Base-by-base conservation (phyloP, 768 basidiomycete species). In the Paxillus rubicundulus region DNA sequence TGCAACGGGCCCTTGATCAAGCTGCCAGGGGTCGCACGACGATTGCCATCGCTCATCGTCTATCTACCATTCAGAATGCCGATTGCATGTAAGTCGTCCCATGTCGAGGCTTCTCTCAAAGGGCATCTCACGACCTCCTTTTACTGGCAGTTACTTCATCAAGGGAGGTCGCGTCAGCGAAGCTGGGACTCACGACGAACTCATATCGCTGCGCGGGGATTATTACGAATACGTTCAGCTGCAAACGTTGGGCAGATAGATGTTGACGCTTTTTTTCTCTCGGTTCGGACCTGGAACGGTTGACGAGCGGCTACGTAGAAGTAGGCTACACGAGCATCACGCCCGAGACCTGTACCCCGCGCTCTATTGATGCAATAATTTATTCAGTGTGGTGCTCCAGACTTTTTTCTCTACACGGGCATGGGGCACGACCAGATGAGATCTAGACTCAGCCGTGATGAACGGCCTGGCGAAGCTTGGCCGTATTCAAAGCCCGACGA, bases 1-100 rank as follows among this genome's bases (percentile, higher is more conserved):
- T 99, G 8, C 96, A 98, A 63, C 87, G 82, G 5, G 97, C 97
- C 3, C 79, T 98, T 24, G 97, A 98, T 70, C 81, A 84, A 63
- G 97, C 95, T 6, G 86, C 93, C 2, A 89, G 84, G 72, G 95
- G 94, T 37, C 82, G 96, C 52, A 96, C 95, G 7, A 97, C 94
- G 8, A 87, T 95, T 53, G 89, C 95, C 16, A 96, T 99, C 55
- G 96, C 96, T 2, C 97, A 98, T 72, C 82, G 97, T 49, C 72
- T 99, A 53, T 90, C 89, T 14, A 93, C 91, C 3, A 95, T 97
- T 57, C 92, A 96, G 69, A 90, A 92, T 61, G 92, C 92, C 12
- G 85, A 95, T 68, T 76, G 82, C 69, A 97, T 97, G 85, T 89
- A 68, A 70, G 85, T 73, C 33, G 13, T 48, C 10, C n/a, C 33